These are phyloP conservation scores for Dalbergia cultrata DNA, from an alignment of 306 rosid species.

Conservation along the genomic window DNA sequence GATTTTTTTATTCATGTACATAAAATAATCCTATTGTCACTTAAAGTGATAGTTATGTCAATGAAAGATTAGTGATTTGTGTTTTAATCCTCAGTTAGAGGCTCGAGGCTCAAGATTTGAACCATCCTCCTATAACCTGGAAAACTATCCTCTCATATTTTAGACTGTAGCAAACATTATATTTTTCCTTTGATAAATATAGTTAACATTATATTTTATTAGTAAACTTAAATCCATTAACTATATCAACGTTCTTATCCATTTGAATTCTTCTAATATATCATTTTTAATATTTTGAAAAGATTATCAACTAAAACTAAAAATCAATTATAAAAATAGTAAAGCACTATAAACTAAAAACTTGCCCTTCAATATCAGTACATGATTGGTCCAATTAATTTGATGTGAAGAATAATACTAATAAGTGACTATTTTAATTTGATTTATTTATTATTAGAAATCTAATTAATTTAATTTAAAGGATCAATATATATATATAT, in stretches of 20 bases:
- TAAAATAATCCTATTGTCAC: too few species aligned
- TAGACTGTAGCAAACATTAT: background rate
- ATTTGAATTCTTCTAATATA: too few species aligned
- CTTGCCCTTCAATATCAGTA: background rate
- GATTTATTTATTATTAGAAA: background rate
- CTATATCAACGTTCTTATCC: background rate
- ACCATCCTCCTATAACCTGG: background rate
- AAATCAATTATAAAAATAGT: background rate
- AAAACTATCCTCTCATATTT: too few species aligned
- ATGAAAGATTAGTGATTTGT: too few species aligned
- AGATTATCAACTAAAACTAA: background rate
- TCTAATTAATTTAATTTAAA: background rate
- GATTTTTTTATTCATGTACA: background rate
- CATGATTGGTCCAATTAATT: background rate
- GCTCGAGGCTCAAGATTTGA: background rate
- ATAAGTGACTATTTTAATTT: background rate
- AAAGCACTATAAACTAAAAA: too few species aligned
- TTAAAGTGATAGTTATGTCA: background rate
- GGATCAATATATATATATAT: constrained; percentile 9
- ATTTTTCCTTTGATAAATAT: background rate
- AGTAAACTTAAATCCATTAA: background rate
- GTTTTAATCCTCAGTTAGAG: background rate
- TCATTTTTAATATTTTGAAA: background rate
- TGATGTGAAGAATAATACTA: background rate
- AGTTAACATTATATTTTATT: background rate